Base-by-base conservation (phyloP, 1,284 basidiomycete genomes). In the Cystobasidium pallidum region DNA sequence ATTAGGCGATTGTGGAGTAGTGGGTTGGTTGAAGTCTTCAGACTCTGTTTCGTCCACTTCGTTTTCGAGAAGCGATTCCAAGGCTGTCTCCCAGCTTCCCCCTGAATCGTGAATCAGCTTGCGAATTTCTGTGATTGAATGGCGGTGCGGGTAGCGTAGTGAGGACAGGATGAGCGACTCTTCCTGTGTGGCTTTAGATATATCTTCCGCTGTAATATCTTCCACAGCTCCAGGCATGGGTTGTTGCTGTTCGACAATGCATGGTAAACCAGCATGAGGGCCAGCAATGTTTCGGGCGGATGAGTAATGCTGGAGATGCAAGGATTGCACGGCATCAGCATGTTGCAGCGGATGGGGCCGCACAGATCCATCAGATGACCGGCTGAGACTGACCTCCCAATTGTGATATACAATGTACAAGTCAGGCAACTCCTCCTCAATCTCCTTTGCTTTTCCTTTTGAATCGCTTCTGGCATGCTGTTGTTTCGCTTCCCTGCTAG, bases 241-340 rank as follows among this genome's bases (percentile, higher is more conserved):
- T 13, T 43, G 66, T 26, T 63, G 54, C 19, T 32, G 72, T 80
- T 92, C 90, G 57, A 83, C 80, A 13, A 93, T 87, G 67, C 84
- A 82, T 2, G 92, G 92, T 3, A 89, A 82, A 6, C 91, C 92
- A 0, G 86, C 83, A 78, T 94, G 91, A 0, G 92, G 92, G 2
- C 92, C 92, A n/a, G 84, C 84, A 39, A 92, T 82, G 80, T 91
- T 93, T 47, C 92, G 89, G 65, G 94, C 89, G 24, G 90, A 91
- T n/a, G 91, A 92, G 79, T 94, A 94, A 80, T 94, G 92, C 79
- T 94, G 91, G 78, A 62, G n/a, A n/a, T n/a, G n/a, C n/a, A 49
- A 36, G 2, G 19, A 24, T 32, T 39, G 36, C 13, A 47, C 19
- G 28, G 26, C 19, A 51, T 28, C 24, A 65, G 45, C 36, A 13